Evolutionary conservation across 2,329 filamentous ascomycete genomes (phyloP).

Genomic region (Pseudogymnoascus sp.): DNA sequence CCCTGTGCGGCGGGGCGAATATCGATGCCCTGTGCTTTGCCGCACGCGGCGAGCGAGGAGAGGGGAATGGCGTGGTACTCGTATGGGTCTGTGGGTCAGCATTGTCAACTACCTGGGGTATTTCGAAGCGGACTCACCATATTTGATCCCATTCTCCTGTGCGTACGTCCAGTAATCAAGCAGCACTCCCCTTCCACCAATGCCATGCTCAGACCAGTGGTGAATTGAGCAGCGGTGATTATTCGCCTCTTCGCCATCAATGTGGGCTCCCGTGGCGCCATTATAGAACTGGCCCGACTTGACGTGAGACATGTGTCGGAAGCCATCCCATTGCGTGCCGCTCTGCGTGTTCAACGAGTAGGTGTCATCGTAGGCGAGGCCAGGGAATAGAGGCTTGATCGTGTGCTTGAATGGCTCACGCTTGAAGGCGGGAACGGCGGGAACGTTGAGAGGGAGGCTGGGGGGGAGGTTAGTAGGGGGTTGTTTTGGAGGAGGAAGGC

Average conservation of each 20-base stretch:
- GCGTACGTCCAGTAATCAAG: constrained; percentile 41
- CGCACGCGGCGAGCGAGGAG: constrained; percentile 21
- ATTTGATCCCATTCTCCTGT: constrained; percentile 31
- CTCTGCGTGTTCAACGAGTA: constrained; percentile 51
- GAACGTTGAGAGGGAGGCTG: constrained; percentile 22
- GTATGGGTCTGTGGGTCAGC: constrained; percentile 21
- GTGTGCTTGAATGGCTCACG: constrained; percentile 29
- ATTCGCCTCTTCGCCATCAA: constrained; percentile 19
- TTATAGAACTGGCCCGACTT: constrained; percentile 23
- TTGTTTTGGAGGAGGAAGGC: neutral
- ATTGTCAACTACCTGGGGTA: neutral
- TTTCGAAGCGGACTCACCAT: constrained; percentile 18
- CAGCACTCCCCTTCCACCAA: constrained; percentile 46
- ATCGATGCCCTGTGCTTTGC: constrained; percentile 24
- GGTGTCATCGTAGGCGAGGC: constrained; percentile 48
- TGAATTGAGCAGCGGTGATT: constrained; percentile 25
- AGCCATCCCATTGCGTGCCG: constrained; percentile 49
- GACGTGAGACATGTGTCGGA: constrained; percentile 34
- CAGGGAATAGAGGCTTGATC: constrained; percentile 21
- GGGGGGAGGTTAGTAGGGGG: constrained; percentile 2
- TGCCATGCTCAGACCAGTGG: constrained; percentile 33
- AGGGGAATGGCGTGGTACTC: constrained; percentile 23
- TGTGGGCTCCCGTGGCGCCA: constrained; percentile 21
- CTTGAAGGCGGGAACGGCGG: constrained; percentile 30
- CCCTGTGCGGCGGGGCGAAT: constrained; percentile 33